Conservation (phyloP, 768 basidiomycete species). For the Mycena venus region DNA sequence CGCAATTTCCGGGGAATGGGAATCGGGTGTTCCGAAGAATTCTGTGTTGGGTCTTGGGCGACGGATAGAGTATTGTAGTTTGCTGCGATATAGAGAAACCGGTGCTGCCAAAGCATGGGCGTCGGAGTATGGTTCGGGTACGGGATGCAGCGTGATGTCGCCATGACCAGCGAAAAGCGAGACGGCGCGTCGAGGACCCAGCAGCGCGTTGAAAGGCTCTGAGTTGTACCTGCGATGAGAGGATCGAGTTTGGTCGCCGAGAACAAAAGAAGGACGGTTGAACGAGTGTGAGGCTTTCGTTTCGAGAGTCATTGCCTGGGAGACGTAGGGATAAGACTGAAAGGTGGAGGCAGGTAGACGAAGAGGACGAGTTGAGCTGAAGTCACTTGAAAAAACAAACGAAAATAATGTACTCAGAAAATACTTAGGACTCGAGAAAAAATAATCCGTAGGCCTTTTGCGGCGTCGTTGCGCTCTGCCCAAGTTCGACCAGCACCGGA, state of each 20-base stretch:
- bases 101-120: neutral
- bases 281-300: constrained; percentile 15
- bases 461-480: too few species aligned
- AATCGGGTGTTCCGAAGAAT: neutral
- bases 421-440: too few species aligned
- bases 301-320: neutral
- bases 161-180: neutral
- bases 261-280: neutral
- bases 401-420: too few species aligned
- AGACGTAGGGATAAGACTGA: neutral
- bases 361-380: neutral
- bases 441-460: too few species aligned
- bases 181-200: neutral
- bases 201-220: neutral
- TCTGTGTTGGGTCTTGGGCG: constrained; percentile 22
- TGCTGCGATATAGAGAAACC: neutral
- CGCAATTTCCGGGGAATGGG: neutral
- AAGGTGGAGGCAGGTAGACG: neutral
- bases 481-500: too few species aligned
- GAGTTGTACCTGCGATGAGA: constrained; percentile 25
- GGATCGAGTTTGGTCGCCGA: neutral
- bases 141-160: neutral
- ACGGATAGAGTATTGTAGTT: constrained; percentile 22
- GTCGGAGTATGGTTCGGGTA: neutral
- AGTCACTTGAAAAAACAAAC: neutral